These are phyloP conservation scores for Pichia sp. DNA, from an alignment of 1,139 yeast genomes.

Conservation along the genomic window DNA sequence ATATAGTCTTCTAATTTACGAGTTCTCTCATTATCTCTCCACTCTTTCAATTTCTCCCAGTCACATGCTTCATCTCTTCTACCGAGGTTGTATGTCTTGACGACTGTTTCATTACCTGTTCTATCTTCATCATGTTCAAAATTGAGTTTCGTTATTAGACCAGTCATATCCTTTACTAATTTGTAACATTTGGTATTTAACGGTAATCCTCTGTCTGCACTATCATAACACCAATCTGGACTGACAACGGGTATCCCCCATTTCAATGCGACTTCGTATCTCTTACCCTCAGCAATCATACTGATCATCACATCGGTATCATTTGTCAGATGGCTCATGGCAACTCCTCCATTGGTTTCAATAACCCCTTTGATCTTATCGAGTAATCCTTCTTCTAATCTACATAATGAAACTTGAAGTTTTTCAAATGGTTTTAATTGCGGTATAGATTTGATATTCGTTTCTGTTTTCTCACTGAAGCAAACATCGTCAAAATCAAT, in stretches of 20 bases:
- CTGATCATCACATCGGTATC: slow-evolving; percentile 53
- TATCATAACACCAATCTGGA: slow-evolving; percentile 72
- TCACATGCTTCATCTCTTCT: slow-evolving; percentile 46
- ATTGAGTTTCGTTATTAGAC: slow-evolving; percentile 12
- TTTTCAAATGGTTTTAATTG: slow-evolving; percentile 23
- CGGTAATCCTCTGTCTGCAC: slow-evolving; percentile 57
- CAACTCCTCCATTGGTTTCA: slow-evolving; percentile 55
- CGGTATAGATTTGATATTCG: background rate
- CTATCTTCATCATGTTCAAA: slow-evolving; percentile 26
- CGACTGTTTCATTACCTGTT: slow-evolving; percentile 21
- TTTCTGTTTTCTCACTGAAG: background rate
- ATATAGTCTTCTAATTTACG: slow-evolving; percentile 14
- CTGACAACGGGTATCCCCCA: slow-evolving; percentile 72
- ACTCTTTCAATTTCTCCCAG: slow-evolving; percentile 43
- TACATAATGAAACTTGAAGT: slow-evolving; percentile 26
- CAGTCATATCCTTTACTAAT: slow-evolving; percentile 24
- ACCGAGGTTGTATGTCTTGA: slow-evolving; percentile 30
- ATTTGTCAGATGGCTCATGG: slow-evolving; percentile 52
- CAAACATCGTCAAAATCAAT: slow-evolving; percentile 45
- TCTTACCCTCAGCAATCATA: slow-evolving; percentile 51
- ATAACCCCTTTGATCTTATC: slow-evolving; percentile 40
- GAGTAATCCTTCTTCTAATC: slow-evolving; percentile 21
- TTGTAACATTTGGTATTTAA: slow-evolving; percentile 49
- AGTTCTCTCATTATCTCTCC: slow-evolving; percentile 21
- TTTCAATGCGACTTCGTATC: slow-evolving; percentile 59